These are phyloP conservation scores for Candida berthetii DNA, from an alignment of 805 yeast genomes.

Conservation along the genomic window DNA sequence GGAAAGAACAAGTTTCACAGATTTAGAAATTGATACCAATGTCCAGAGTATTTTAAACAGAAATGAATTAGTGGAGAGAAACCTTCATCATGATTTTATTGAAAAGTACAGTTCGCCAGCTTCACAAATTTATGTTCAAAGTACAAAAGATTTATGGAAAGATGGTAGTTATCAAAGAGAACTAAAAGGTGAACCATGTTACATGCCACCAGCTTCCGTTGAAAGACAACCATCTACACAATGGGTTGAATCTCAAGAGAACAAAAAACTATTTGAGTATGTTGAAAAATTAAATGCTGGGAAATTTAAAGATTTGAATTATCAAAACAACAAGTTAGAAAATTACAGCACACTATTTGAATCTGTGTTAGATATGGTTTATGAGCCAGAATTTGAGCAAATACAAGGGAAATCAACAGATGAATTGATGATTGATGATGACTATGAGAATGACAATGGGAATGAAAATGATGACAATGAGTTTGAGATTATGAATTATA, in stretches of 20 bases:
- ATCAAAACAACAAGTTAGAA: slow-evolving; percentile 15
- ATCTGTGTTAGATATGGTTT: slow-evolving; percentile 22
- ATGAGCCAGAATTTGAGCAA: slow-evolving; percentile 15
- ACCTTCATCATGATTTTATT: slow-evolving; percentile 44
- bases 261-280: slow-evolving; percentile 25
- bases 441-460: slow-evolving; percentile 4
- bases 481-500: no score
- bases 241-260: slow-evolving; percentile 40
- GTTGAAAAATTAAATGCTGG: slow-evolving; percentile 14
- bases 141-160: slow-evolving; percentile 51
- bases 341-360: slow-evolving; percentile 26
- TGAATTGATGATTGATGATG: background rate
- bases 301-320: slow-evolving; percentile 14
- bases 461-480: slow-evolving; percentile 3
- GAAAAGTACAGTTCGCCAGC: slow-evolving; percentile 23
- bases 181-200: slow-evolving; percentile 27
- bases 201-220: slow-evolving; percentile 19
- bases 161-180: slow-evolving; percentile 51
- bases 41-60: slow-evolving; percentile 61
- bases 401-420: background rate
- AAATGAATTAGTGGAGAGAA: slow-evolving; percentile 31
- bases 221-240: slow-evolving; percentile 17
- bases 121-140: slow-evolving; percentile 25
- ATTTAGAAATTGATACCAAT: slow-evolving; percentile 66
- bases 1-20: slow-evolving; percentile 53